phyloP scores from a whole-genome alignment of 2,329 filamentous ascomycete species.

The Pseudogymnoascus sp. region DNA sequence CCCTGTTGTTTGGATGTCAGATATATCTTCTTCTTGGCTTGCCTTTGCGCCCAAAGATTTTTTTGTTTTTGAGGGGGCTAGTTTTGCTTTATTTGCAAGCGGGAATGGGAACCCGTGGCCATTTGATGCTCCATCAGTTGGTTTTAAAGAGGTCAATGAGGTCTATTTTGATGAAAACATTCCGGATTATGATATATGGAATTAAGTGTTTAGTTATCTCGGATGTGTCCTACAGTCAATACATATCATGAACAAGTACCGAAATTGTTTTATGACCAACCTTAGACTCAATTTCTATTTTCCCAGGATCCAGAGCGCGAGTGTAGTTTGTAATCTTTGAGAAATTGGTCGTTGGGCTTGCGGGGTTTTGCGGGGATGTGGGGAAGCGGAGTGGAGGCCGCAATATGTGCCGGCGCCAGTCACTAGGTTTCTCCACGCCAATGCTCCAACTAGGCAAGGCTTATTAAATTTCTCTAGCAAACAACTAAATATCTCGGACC shows the following conservation, averaged over 20 bases:
- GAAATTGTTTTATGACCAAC: background rate
- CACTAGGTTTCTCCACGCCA: background rate
- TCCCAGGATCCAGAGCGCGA: background rate
- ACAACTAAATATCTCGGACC: background rate
- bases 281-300: background rate
- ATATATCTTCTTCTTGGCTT: conserved; percentile 14
- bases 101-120: conserved; percentile 20
- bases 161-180: conserved; percentile 11
- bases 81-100: conserved; percentile 18
- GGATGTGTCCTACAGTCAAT: background rate
- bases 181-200: conserved; percentile 13
- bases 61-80: conserved; percentile 18
- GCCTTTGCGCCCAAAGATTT: conserved; percentile 17
- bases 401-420: background rate
- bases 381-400: background rate
- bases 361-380: background rate
- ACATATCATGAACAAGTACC: background rate
- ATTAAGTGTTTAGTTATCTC: background rate
- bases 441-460: background rate
- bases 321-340: background rate
- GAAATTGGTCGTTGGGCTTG: background rate
- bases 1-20: conserved; percentile 10
- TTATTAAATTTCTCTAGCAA: background rate
- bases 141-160: conserved; percentile 16
- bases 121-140: conserved; percentile 13